Percentiles rank a stretch among this genome's conserved stretches.
Evolutionary conservation across 495 filamentous ascomycete genomes (phyloP).

Genomic region (Glonium stellatum): DNA sequence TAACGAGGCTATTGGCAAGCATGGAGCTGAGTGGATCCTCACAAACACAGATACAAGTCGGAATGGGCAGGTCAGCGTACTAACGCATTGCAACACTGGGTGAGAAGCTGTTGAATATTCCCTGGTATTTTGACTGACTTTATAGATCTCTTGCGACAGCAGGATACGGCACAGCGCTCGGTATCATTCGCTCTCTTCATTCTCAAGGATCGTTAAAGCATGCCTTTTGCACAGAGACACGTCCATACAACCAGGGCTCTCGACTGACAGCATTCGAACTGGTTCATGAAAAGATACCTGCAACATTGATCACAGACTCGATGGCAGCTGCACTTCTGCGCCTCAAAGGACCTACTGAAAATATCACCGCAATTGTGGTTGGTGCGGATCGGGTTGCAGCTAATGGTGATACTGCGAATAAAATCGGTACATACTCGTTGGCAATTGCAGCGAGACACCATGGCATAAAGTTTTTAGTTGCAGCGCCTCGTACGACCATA

Average conservation of each 20-base stretch:
- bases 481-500: constrained; percentile 89
- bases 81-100: constrained; percentile 98
- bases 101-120: constrained; percentile 35
- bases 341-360: constrained; percentile 44
- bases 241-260: constrained; percentile 96
- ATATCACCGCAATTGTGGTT: constrained; percentile 80
- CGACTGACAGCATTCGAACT: constrained; percentile 93
- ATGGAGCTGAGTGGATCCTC: constrained; percentile 78
- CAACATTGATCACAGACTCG: constrained; percentile 89
- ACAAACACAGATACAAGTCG: constrained; percentile 37
- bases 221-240: constrained; percentile 92
- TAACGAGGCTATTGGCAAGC: constrained; percentile 74
- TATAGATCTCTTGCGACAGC: constrained; percentile 83
- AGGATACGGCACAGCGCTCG: constrained; percentile 90
- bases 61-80: constrained; percentile 53
- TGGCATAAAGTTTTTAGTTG: constrained; percentile 88
- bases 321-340: constrained; percentile 83
- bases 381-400: constrained; percentile 92
- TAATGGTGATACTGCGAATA: constrained; percentile 97
- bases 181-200: constrained; percentile 83
- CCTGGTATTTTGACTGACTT: constrained; percentile 20
- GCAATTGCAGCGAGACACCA: constrained; percentile 81
- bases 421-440: constrained; percentile 92
- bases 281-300: constrained; percentile 85
- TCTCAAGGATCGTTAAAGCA: constrained; percentile 56